Evolutionary conservation across 192 early-diverging fungal species (phyloP).

Genomic region (Piromyces sp.): DNA sequence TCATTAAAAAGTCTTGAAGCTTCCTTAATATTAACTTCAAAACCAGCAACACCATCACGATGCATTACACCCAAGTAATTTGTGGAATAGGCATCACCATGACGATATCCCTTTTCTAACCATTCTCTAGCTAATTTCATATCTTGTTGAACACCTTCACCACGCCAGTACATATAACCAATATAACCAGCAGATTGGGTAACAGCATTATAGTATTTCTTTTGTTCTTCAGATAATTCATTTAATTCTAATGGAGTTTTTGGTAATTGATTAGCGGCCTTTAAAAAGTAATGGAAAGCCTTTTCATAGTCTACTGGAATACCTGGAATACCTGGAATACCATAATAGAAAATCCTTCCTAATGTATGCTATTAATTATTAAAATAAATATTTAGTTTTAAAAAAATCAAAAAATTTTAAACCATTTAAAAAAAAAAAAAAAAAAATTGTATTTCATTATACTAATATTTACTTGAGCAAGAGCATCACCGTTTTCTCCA

Average conservation of each 20-base stretch:
- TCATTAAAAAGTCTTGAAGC: slow-evolving; percentile 47
- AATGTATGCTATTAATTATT: neutral
- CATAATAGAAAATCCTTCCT: neutral
- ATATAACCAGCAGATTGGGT: slow-evolving; percentile 60
- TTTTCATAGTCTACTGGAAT: slow-evolving; percentile 34
- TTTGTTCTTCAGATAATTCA: neutral
- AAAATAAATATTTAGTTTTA: no score
- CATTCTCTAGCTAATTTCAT: slow-evolving; percentile 47
- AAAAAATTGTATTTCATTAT: neutral
- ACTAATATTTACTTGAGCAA: neutral
- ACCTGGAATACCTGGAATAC: slow-evolving; percentile 4
- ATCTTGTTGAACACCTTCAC: slow-evolving; percentile 56
- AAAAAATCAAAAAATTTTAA: no score
- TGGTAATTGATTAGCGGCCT: slow-evolving; percentile 29
- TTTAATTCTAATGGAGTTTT: slow-evolving; percentile 3
- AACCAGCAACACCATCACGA: neutral
- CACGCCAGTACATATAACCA: slow-evolving; percentile 79
- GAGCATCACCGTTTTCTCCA: neutral
- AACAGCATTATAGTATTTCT: slow-evolving; percentile 14
- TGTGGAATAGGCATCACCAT: neutral
- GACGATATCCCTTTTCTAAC: slow-evolving; percentile 51
- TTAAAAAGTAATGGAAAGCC: slow-evolving; percentile 39
- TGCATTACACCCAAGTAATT: neutral
- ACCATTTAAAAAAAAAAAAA: no score
- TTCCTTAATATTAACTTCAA: slow-evolving; percentile 17